Percentiles rank a stretch among this genome's conserved stretches.
Conservation (phyloP, 768 basidiomycete species). For the Termitomyces eurrhizus region DNA sequence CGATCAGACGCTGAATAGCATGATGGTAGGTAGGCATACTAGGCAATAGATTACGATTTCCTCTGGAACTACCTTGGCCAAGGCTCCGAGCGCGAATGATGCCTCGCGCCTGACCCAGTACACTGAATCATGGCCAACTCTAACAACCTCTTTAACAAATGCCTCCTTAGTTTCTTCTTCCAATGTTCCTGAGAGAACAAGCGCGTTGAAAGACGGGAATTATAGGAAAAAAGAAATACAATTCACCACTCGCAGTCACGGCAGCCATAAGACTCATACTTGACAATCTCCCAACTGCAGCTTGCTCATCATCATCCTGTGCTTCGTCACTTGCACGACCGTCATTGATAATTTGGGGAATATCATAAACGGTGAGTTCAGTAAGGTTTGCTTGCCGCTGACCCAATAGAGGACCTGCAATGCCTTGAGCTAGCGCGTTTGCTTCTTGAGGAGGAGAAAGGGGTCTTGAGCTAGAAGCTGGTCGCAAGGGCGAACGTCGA, state of each 20-base stretch:
- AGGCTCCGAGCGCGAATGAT: slow-evolving; percentile 80
- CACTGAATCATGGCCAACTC: slow-evolving; percentile 59
- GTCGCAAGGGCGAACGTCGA: not conserved
- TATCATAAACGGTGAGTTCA: slow-evolving; percentile 3
- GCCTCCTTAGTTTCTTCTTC: slow-evolving; percentile 51
- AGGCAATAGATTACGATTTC: slow-evolving; percentile 63
- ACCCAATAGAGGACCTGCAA: not conserved
- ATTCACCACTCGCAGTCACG: slow-evolving; percentile 72
- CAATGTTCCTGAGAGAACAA: slow-evolving; percentile 41
- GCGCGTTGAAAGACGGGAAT: slow-evolving; percentile 6
- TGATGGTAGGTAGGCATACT: slow-evolving; percentile 35
- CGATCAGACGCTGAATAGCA: not conserved
- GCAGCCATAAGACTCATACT: slow-evolving; percentile 94
- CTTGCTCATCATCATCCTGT: slow-evolving; percentile 57
- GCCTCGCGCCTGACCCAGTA: slow-evolving; percentile 85
- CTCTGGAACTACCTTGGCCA: slow-evolving; percentile 83
- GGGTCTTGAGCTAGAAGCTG: slow-evolving; percentile 7
- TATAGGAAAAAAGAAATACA: slow-evolving; percentile 5
- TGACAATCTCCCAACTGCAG: slow-evolving; percentile 79
- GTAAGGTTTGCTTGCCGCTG: not conserved
- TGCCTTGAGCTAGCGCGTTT: not conserved
- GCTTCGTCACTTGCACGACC: slow-evolving; percentile 23
- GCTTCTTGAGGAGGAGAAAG: slow-evolving; percentile 17
- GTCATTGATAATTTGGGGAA: slow-evolving; percentile 3
- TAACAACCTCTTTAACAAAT: slow-evolving; percentile 73